Evolutionary conservation across 352 stramenopile genomes (phyloP).

Genomic region (Phytophthora megakarya): DNA sequence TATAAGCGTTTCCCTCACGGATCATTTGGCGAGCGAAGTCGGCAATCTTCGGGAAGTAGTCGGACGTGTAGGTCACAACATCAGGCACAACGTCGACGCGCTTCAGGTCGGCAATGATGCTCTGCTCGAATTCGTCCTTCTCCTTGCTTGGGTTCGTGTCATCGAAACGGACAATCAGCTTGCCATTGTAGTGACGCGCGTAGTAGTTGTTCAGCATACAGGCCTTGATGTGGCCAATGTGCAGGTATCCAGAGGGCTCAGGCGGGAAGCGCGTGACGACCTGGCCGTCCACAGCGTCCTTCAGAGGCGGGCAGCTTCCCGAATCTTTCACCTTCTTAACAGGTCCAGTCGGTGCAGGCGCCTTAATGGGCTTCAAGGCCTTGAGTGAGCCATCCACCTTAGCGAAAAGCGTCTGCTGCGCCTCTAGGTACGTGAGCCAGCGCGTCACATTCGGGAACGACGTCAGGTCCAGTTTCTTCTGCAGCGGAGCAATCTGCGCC

Average conservation of each 20-base stretch:
- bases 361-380: slow-evolving; percentile 46
- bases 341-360: slow-evolving; percentile 10
- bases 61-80: slow-evolving; percentile 96
- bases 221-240: slow-evolving; percentile 99
- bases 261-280: slow-evolving; percentile 99
- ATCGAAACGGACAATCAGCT: slow-evolving; percentile 98
- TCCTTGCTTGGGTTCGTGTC: slow-evolving; percentile 99
- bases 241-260: slow-evolving; percentile 98
- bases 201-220: slow-evolving; percentile 99
- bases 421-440: slow-evolving; percentile 72
- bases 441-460: slow-evolving; percentile 72
- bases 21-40: slow-evolving; percentile 96
- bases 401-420: slow-evolving; percentile 61
- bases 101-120: slow-evolving; percentile 92
- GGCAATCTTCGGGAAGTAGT: slow-evolving; percentile 97
- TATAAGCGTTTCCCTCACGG: slow-evolving; percentile 96
- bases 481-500: slow-evolving; percentile 59
- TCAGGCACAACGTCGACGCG: slow-evolving; percentile 82
- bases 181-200: slow-evolving; percentile 96
- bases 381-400: slow-evolving; percentile 57
- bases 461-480: slow-evolving; percentile 51
- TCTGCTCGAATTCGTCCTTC: slow-evolving; percentile 99
- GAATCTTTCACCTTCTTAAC: slow-evolving; percentile 75
- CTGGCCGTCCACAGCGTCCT: slow-evolving; percentile 93
- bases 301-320: slow-evolving; percentile 93